These are phyloP conservation scores for Mortierella antarctica DNA, from an alignment of 192 early-diverging fungal species.

Conservation along the genomic window DNA sequence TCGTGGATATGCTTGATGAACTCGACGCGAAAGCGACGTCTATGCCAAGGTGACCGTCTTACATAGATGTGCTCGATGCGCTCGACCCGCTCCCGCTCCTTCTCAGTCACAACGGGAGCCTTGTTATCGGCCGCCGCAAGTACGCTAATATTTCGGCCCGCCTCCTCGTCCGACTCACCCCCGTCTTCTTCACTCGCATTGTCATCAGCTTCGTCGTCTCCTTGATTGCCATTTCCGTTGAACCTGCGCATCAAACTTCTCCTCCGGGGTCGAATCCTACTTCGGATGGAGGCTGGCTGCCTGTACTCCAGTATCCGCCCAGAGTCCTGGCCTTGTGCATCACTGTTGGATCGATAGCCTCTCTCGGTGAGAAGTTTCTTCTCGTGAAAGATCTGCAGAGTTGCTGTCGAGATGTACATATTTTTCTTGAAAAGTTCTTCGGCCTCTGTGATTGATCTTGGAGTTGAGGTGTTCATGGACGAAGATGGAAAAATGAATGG, in stretches of 20 bases:
- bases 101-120: conserved; percentile 29
- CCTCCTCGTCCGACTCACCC: conserved; percentile 21
- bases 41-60: conserved; percentile 16
- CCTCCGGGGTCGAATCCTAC: conserved; percentile 13
- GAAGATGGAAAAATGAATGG: conserved; percentile 63
- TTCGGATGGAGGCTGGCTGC: conserved; percentile 35
- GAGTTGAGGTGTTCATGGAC: conserved; percentile 49
- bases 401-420: conserved; percentile 59
- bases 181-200: conserved; percentile 21
- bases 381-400: conserved; percentile 60
- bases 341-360: conserved; percentile 20
- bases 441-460: conserved; percentile 61
- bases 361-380: conserved; percentile 55
- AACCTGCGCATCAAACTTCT: conserved; percentile 23
- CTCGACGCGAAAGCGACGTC: background rate
- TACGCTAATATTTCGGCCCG: background rate
- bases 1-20: background rate
- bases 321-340: conserved; percentile 42
- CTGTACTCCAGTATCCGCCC: conserved; percentile 36
- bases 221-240: conserved; percentile 47
- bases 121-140: background rate
- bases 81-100: conserved; percentile 52
- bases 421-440: conserved; percentile 60
- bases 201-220: conserved; percentile 42
- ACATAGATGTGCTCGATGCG: conserved; percentile 64